Evolutionary conservation across 139 green algal species (phyloP).

Genomic region (Haematococcus lacustris): DNA sequence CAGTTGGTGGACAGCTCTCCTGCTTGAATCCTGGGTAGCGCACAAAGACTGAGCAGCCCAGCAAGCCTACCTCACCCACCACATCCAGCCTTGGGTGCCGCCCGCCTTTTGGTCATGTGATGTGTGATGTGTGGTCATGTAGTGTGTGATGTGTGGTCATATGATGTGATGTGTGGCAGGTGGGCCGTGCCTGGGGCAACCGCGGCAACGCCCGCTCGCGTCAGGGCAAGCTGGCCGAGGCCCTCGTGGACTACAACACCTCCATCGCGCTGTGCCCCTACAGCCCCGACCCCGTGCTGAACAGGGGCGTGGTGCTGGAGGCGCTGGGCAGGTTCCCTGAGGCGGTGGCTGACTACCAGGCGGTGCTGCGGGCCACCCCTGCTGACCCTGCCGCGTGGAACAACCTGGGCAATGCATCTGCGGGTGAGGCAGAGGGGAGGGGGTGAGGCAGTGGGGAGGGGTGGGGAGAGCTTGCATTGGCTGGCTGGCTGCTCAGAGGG

Average conservation of each 20-base stretch:
- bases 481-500: too few relatives aligned
- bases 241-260: constrained; percentile 7
- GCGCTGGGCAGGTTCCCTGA: constrained; percentile 62
- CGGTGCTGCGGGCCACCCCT: constrained; percentile 57
- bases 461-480: too few relatives aligned
- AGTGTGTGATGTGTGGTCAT: too few relatives aligned
- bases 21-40: too few relatives aligned
- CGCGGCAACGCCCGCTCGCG: constrained; percentile 78
- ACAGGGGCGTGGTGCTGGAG: constrained; percentile 64
- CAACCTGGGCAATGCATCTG: constrained; percentile 76
- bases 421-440: too few relatives aligned
- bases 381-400: constrained; percentile 78
- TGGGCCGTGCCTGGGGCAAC: constrained; percentile 78
- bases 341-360: constrained; percentile 68
- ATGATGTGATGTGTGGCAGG: constrained; percentile 18
- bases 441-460: too few relatives aligned
- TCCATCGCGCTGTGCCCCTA: constrained; percentile 1
- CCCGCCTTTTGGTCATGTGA: too few relatives aligned
- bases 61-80: too few relatives aligned
- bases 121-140: too few relatives aligned
- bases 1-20: too few relatives aligned
- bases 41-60: too few relatives aligned
- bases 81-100: too few relatives aligned
- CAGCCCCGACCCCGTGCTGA: background rate
- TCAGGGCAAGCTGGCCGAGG: constrained; percentile 39